Conservation (phyloP, 2,329 filamentous ascomycete species). For the Colletotrichum musae region DNA sequence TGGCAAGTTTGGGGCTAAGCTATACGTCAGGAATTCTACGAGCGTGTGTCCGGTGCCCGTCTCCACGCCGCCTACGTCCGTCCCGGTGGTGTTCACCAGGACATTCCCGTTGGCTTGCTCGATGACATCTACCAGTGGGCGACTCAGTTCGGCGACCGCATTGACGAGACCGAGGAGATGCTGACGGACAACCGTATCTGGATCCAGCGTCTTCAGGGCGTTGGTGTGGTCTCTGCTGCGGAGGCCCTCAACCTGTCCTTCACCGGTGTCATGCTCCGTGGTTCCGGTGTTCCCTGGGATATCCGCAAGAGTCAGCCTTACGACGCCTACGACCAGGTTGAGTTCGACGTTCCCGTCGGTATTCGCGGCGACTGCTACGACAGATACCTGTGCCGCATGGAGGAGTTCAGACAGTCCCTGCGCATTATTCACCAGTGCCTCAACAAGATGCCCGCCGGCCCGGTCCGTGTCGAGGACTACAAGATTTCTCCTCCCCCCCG, state of each 20-base stretch:
- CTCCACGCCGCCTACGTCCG: conserved; percentile 97
- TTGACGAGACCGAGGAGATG: conserved; percentile 98
- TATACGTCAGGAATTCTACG: conserved; percentile 90
- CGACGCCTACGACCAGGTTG: conserved; percentile 97
- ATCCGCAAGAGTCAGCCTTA: conserved; percentile 97
- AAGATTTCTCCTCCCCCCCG: conserved; percentile 97
- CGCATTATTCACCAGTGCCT: conserved; percentile 99
- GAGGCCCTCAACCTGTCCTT: conserved; percentile 99
- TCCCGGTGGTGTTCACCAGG: conserved; percentile 95
- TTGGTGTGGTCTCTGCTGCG: conserved; percentile 90
- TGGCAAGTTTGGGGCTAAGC: conserved; percentile 6
- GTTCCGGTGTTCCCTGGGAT: conserved; percentile 96
- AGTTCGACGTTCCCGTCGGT: conserved; percentile 97
- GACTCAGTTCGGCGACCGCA: conserved; percentile 97
- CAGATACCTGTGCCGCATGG: conserved; percentile 98
- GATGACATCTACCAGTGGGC: conserved; percentile 99
- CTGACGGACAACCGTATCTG: conserved; percentile 99
- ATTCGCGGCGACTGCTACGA: conserved; percentile 99
- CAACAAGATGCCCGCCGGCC: conserved; percentile 98
- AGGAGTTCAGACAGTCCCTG: conserved; percentile 98
- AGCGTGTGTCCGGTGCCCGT: conserved; percentile 97
- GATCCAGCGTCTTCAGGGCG: conserved; percentile 91
- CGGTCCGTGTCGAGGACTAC: conserved; percentile 97
- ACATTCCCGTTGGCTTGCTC: conserved; percentile 91
- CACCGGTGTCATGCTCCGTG: conserved; percentile 97